Percentiles rank a stretch among this genome's conserved stretches.
phyloP scores from a whole-genome alignment of 1,139 yeast species.

The Debaryomyces coudertii region DNA sequence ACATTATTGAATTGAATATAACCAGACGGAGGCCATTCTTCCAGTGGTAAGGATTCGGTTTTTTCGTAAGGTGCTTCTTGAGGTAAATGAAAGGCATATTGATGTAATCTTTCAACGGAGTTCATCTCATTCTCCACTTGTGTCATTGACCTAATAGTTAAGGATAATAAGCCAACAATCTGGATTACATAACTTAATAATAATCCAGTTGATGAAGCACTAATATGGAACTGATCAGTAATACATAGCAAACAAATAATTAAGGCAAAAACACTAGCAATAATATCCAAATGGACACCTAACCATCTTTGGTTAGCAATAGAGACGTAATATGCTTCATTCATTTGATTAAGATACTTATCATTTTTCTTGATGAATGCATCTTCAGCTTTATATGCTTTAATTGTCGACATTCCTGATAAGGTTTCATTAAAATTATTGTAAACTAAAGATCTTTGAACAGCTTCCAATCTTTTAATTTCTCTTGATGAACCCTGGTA shows the following conservation, averaged over 20 bases:
- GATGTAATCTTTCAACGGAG: slow-evolving; percentile 48
- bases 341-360: slow-evolving; percentile 40
- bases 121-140: slow-evolving; percentile 53
- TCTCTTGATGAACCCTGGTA: slow-evolving; percentile 50
- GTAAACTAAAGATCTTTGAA: slow-evolving; percentile 49
- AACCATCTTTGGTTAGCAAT: slow-evolving; percentile 52
- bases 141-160: slow-evolving; percentile 47
- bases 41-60: slow-evolving; percentile 69
- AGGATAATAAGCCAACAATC: slow-evolving; percentile 47
- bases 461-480: slow-evolving; percentile 48
- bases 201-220: slow-evolving; percentile 50
- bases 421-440: slow-evolving; percentile 51
- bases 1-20: slow-evolving; percentile 73
- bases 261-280: slow-evolving; percentile 43
- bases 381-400: slow-evolving; percentile 37
- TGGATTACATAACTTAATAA: slow-evolving; percentile 47
- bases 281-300: slow-evolving; percentile 43
- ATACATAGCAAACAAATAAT: slow-evolving; percentile 45
- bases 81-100: slow-evolving; percentile 53
- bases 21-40: slow-evolving; percentile 85
- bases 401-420: slow-evolving; percentile 48
- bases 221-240: slow-evolving; percentile 41
- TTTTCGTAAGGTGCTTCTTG: slow-evolving; percentile 73
- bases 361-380: slow-evolving; percentile 41
- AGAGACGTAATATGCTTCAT: slow-evolving; percentile 46